Evolutionary conservation across 306 rosid genomes (phyloP).

Genomic region (Sicyos edulis): DNA sequence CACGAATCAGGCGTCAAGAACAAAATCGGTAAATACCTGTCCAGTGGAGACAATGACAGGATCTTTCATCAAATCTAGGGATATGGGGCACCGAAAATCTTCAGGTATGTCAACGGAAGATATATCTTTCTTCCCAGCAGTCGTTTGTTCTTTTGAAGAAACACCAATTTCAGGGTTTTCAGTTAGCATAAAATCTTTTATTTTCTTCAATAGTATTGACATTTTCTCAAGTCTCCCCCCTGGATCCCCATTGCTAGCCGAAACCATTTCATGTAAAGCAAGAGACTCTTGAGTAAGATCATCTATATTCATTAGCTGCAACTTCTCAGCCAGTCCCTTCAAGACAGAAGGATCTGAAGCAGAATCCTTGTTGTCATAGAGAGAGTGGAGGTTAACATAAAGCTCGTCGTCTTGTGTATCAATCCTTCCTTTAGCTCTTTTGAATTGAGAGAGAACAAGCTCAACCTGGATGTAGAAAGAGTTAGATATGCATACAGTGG

Average conservation of each 20-base stretch:
- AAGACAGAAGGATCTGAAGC: slow-evolving; percentile 50
- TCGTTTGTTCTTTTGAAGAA: slow-evolving; percentile 35
- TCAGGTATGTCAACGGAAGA: slow-evolving; percentile 47
- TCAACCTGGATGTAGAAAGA: slow-evolving; percentile 57
- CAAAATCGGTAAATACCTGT: slow-evolving; percentile 56
- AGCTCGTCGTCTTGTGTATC: slow-evolving; percentile 64
- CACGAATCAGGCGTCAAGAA: not conserved
- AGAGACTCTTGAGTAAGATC: slow-evolving; percentile 84
- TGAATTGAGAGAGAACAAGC: slow-evolving; percentile 82
- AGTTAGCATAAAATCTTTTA: slow-evolving; percentile 72
- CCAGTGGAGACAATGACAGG: slow-evolving; percentile 97
- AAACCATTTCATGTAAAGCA: slow-evolving; percentile 89
- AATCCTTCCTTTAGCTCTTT: slow-evolving; percentile 74
- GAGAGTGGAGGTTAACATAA: slow-evolving; percentile 51
- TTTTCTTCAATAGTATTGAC: slow-evolving; percentile 73
- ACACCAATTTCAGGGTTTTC: slow-evolving; percentile 62
- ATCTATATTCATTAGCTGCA: slow-evolving; percentile 63
- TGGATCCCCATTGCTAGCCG: slow-evolving; percentile 75
- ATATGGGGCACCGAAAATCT: slow-evolving; percentile 92
- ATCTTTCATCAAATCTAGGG: slow-evolving; percentile 87
- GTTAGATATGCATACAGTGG: not conserved
- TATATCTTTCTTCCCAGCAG: slow-evolving; percentile 46
- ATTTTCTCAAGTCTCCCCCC: slow-evolving; percentile 82
- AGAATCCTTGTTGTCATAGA: slow-evolving; percentile 46
- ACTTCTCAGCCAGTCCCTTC: slow-evolving; percentile 59